Evolutionary conservation across 2,329 filamentous ascomycete genomes (phyloP), one percentile per base, ranked within the genome.

Genomic region (Aspergillus fructus): DNA sequence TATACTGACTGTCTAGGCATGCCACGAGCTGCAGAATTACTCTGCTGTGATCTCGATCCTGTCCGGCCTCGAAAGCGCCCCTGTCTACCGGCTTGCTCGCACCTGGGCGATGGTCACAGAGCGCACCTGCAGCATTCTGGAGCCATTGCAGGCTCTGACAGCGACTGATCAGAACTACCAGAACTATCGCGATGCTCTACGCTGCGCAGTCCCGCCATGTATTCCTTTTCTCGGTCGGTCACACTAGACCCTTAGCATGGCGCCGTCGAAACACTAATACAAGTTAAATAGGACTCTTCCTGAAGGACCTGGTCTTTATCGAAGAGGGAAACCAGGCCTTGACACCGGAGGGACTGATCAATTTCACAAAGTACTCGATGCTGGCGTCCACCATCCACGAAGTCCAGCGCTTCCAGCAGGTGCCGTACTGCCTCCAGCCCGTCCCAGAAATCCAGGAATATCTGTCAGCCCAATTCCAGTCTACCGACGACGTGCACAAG

Each of bases 31-130:
- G 52, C 96, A 96, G 80, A 97, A 97, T 76, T 97, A 96, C 74
- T 97, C 93, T 1, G 96, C 92, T 1, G 78, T 97, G 60, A 96
- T 93, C 7, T 96, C 93, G 2, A 96, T 97, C 73, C 93, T 97
- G 59, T 97, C 93, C 2, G 93, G 93, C 0, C 80, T 97, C 15
- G 89, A 90, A 47, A 96, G 92, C 11, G 91, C 93, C 8, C 93
- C 93, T 2, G 96, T 97, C 62, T 90, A 93, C 66, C 89, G 93
- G 55, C 81, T 97, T 45, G 92, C 90, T 75, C 82, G 93, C 64
- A 97, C 93, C 1, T 97, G 93, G 93, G 87, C 90, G 61, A 89
- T 93, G 70, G 90, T 97, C 27, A 93, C 91, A 45, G 87, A 89
- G 54, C 88, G 91, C 61, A 91, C 89, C 4, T 87, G 88, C 62